Base-by-base conservation (phyloP, 2,329 filamentous ascomycete genomes). In the Berkeleyomyces rouxiae region DNA sequence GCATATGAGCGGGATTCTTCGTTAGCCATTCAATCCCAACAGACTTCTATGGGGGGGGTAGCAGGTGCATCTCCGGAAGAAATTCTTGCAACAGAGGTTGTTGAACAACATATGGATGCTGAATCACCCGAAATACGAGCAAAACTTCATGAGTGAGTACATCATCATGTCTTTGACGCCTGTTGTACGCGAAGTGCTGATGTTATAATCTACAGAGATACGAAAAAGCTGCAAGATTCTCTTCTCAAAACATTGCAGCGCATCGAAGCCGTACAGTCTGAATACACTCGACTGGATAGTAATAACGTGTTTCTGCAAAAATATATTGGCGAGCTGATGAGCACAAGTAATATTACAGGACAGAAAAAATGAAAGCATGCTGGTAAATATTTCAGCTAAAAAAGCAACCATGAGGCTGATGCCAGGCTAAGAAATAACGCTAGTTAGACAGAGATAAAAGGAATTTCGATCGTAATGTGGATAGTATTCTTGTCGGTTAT, bases 241-340 rank as follows among this genome's bases (percentile, higher is more conserved):
- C 82, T 99, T 42, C 79, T 95, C 66, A 88, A 87, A 66, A 87
- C 97, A 51, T 90, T 96, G 67, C 89, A 96, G 74, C 87, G 90
- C 60, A 95, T 97, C 72, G 93, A 99, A 71, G 88, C 89, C 39
- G 91, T 97, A 67, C 89, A 90, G 73, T 86, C 88, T 68, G 92
- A 97, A 71, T 91, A 99, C 71, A 90, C 96, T 75, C 96, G 96
- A 74, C 83, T 99, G 62, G 91, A 97, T 74, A 93, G 82, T 73
- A 91, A 96, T 73, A 99, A 99, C 79, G 92, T 90, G 70, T 96
- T 97, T 71, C 76, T 99, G 58, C 92, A 97, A 74, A 96, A 96
- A 73, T 97, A 97, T 72, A 97, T 97, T 69, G 92, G 92, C 67
- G 92, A 96, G 70, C 79, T 97, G 62, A 97, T 96, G 82, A 88